Evolutionary conservation across 139 green algal genomes (phyloP).

Genomic region (Monoraphidium neglectum): DNA sequence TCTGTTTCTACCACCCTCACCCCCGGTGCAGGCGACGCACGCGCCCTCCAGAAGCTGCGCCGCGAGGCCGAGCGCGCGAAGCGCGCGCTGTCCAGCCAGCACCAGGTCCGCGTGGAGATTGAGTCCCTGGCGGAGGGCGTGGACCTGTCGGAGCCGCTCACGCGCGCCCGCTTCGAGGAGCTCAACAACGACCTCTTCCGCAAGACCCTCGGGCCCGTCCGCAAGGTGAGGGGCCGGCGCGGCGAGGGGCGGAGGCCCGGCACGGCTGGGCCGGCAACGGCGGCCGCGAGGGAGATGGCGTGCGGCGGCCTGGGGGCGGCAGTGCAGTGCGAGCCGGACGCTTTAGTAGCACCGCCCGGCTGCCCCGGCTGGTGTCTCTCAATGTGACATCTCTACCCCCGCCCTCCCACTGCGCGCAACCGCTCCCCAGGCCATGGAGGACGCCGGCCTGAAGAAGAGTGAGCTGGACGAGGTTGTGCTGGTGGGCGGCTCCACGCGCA

Average conservation of each 20-base stretch:
- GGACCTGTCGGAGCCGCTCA: slow-evolving; percentile 97
- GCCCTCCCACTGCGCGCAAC: too few relatives aligned
- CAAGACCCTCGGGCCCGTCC: slow-evolving; percentile 93
- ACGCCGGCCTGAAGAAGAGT: slow-evolving; percentile 89
- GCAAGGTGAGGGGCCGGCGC: slow-evolving; percentile 57
- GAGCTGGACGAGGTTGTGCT: slow-evolving; percentile 96
- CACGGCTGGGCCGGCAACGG: too few relatives aligned
- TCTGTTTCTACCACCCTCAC: too few relatives aligned
- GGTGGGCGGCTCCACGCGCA: slow-evolving; percentile 94
- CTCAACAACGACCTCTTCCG: slow-evolving; percentile 98
- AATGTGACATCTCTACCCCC: too few relatives aligned
- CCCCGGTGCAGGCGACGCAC: slow-evolving; percentile 61
- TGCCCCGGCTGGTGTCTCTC: too few relatives aligned
- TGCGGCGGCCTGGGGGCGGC: too few relatives aligned
- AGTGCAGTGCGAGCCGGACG: too few relatives aligned
- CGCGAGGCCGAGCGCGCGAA: slow-evolving; percentile 98
- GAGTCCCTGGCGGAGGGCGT: slow-evolving; percentile 94
- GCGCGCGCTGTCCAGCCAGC: slow-evolving; percentile 93
- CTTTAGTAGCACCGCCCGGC: too few relatives aligned
- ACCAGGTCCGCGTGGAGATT: slow-evolving; percentile 98
- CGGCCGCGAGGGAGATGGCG: too few relatives aligned
- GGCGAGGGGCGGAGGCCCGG: too few relatives aligned
- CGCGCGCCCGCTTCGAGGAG: slow-evolving; percentile 98
- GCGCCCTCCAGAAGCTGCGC: slow-evolving; percentile 95
- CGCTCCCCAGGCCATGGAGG: slow-evolving; percentile 94